Conservation (phyloP, 2,329 filamentous ascomycete genomes). For the Pestalotiopsis sp. region DNA sequence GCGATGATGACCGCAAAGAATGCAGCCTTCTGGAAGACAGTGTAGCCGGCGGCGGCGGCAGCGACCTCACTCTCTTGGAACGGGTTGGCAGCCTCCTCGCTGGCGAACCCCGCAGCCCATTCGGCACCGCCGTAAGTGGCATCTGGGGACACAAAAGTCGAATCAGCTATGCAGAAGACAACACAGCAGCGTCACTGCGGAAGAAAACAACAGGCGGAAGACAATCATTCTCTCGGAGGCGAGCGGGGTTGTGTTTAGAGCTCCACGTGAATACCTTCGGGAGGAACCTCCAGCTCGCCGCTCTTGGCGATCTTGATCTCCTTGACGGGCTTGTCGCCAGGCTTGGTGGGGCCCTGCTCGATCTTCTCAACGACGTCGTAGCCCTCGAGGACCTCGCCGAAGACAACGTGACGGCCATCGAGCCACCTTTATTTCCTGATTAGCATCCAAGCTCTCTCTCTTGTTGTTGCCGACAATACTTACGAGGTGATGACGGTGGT, state of each 20-base stretch:
- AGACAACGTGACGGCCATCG: conserved; percentile 82
- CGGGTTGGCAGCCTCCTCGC: conserved; percentile 29
- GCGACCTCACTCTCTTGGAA: conserved; percentile 22
- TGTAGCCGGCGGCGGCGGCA: conserved; percentile 37
- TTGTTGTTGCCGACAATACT: conserved; percentile 28
- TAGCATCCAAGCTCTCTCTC: not conserved
- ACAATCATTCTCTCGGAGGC: conserved; percentile 7
- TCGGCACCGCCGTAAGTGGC: conserved; percentile 35
- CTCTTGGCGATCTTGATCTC: conserved; percentile 78
- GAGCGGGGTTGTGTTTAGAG: conserved; percentile 59
- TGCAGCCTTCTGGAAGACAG: conserved; percentile 49
- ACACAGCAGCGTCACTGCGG: conserved; percentile 18
- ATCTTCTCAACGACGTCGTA: conserved; percentile 80
- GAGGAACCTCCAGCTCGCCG: conserved; percentile 78
- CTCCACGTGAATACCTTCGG: conserved; percentile 92
- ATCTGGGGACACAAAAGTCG: conserved; percentile 25
- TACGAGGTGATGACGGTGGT: conserved; percentile 78
- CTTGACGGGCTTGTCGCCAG: conserved; percentile 68
- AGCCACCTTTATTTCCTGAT: conserved; percentile 60
- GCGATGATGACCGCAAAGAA: conserved; percentile 49
- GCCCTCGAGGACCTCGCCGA: conserved; percentile 85
- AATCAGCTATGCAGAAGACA: conserved; percentile 33
- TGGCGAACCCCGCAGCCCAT: conserved; percentile 37
- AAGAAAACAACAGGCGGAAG: conserved; percentile 10
- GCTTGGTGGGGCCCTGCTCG: conserved; percentile 66